Evolutionary conservation across 768 basidiomycete species (phyloP).

Genomic region (Multifurca ochricompacta): DNA sequence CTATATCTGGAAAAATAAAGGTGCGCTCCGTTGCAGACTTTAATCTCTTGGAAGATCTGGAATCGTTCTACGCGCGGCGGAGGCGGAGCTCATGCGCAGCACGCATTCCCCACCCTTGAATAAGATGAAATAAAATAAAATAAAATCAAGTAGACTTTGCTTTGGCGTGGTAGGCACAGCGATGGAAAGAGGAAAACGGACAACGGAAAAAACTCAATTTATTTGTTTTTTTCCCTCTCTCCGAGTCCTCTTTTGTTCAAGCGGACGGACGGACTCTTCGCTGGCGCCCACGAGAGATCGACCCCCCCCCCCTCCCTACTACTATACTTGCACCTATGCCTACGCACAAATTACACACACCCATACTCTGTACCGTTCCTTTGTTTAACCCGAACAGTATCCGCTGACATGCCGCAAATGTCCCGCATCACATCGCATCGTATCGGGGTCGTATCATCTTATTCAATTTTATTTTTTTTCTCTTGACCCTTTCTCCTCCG

Average conservation of each 20-base stretch:
- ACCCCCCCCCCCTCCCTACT: no score
- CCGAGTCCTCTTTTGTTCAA: no score
- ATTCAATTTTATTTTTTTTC: background rate
- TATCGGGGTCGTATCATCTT: background rate
- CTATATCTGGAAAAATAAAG: slow-evolving; percentile 5
- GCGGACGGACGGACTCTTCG: background rate
- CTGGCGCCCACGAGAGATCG: slow-evolving; percentile 1
- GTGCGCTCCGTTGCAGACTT: slow-evolving; percentile 8
- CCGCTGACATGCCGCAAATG: background rate
- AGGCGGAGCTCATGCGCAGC: background rate
- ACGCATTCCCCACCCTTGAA: background rate
- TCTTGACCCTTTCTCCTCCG: background rate
- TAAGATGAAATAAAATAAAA: no score
- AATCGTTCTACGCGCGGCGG: slow-evolving; percentile 6
- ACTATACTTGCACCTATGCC: slow-evolving; percentile 10
- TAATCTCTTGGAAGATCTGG: slow-evolving; percentile 21
- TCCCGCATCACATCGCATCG: background rate
- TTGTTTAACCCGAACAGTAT: background rate
- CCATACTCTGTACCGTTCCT: background rate
- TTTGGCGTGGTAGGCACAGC: background rate
- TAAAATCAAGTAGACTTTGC: no score
- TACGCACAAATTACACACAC: background rate
- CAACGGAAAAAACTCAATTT: slow-evolving; percentile 1
- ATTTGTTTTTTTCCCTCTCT: background rate
- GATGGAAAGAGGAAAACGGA: background rate